Base-by-base conservation (phyloP, 2,329 filamentous ascomycete species). In the Coniochaeta sp. region DNA sequence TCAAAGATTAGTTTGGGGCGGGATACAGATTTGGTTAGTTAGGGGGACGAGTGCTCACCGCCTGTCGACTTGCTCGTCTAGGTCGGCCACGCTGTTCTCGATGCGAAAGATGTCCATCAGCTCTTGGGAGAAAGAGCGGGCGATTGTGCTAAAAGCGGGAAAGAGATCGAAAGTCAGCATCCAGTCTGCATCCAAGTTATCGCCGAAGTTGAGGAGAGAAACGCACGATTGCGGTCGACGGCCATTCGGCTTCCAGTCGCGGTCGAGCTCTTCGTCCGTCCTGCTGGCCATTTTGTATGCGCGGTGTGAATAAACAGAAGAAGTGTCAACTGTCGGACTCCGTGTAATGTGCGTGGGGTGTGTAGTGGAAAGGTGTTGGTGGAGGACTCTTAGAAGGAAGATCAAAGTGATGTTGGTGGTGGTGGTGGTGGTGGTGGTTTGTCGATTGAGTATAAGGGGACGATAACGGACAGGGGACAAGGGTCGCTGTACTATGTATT, bases 91-190 rank as follows among this genome's bases (percentile, higher is more conserved):
- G 59, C 88, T 88, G 74, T 87, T 89, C 67, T 95, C 90, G 70
- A 97, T 87, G 70, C 89, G 89, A 79, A 97, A 97, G 67, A 96
- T 89, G 72, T 91, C 89, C 79, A 93, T 89, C 63, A 97, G 81
- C 72, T 93, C 90, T 52, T 86, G 81, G 62, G 91, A 93, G 77
- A 97, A 96, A 71, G 89, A 91, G 68, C 86, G 89, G 59, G 92
- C 93, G 75, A 96, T 87, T 63, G 90, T 95, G 64, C 93, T 96
- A 75, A 55, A 75, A 55, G 1, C 22, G 19, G 34, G 8, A 24
- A 22, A 24, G n/a, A 57, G 31, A n/a, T 28, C 3, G 11, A 64
- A n/a, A n/a, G 47, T 52, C 26, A 52, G 47, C 12, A 52, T 36
- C 7, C 19, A 47, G 3, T 12, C 19, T 6, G 7, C 22, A 63